Conservation (phyloP, 148 eudicot species). For the Rhododendron griersonianum region DNA sequence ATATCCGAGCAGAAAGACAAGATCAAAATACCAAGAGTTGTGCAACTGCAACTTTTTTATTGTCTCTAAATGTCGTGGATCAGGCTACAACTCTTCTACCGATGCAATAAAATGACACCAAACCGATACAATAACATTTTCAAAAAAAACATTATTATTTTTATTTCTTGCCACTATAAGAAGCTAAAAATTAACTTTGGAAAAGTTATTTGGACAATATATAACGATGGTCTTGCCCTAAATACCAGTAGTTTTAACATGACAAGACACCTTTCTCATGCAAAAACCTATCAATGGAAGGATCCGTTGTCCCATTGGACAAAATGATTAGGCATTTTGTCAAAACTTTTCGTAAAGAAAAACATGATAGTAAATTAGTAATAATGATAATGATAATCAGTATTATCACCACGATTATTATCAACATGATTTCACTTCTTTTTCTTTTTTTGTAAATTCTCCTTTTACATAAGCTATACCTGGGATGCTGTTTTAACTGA, state of each 20-base stretch:
- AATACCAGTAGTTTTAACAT: not conserved
- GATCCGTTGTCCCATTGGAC: not conserved
- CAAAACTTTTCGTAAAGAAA: not conserved
- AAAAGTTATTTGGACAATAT: not conserved
- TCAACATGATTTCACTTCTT: not conserved
- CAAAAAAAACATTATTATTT: too few species aligned
- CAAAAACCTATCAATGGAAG: not conserved
- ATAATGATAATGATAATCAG: not conserved
- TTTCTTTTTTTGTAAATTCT: not conserved
- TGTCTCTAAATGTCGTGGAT: not conserved
- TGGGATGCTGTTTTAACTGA: conserved; percentile 5
- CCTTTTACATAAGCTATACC: not conserved
- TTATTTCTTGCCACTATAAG: not conserved
- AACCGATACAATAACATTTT: too few species aligned
- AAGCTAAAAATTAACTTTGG: not conserved
- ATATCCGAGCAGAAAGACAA: not conserved
- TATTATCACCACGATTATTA: not conserved
- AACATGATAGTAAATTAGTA: not conserved
- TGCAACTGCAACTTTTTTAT: too few species aligned
- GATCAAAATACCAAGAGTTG: not conserved
- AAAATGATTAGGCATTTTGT: conserved; percentile 3
- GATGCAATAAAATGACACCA: too few species aligned
- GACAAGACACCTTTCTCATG: not conserved
- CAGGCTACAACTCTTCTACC: not conserved
- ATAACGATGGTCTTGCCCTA: not conserved